phyloP scores from a whole-genome alignment of 257 asterid species.

The Scutellaria baicalensis region DNA sequence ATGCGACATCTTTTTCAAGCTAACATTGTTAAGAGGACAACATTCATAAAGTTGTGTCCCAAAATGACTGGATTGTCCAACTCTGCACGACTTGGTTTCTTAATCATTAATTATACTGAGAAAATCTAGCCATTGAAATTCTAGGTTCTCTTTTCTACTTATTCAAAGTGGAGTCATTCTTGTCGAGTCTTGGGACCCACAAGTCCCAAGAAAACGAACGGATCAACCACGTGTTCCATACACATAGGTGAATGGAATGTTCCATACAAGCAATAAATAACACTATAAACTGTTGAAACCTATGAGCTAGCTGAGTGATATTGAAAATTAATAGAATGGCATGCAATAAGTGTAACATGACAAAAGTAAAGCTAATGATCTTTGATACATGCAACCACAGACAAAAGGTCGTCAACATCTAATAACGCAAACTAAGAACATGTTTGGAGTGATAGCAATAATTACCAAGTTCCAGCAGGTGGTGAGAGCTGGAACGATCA shows the following conservation, averaged over 20 bases:
- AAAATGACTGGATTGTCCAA: not conserved
- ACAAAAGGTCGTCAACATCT: not conserved
- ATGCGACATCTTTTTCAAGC: not conserved
- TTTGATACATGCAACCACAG: not conserved
- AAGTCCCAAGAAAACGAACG: not conserved
- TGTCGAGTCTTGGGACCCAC: not conserved
- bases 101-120: no score
- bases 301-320: not conserved
- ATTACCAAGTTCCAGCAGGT: constrained; percentile 72
- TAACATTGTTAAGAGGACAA: not conserved
- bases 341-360: not conserved
- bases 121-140: no score
- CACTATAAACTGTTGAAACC: not conserved
- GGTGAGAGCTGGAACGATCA: constrained; percentile 70
- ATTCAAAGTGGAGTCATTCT: not conserved
- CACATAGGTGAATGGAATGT: not conserved
- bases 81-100: not conserved
- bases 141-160: not conserved
- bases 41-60: not conserved
- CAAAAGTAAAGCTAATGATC: not conserved
- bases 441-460: constrained; percentile 7
- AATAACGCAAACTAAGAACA: not conserved
- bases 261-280: not conserved
- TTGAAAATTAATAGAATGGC: not conserved
- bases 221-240: not conserved